phyloP scores from a whole-genome alignment of 2,329 filamentous ascomycete species.

The Ophiostoma montium region DNA sequence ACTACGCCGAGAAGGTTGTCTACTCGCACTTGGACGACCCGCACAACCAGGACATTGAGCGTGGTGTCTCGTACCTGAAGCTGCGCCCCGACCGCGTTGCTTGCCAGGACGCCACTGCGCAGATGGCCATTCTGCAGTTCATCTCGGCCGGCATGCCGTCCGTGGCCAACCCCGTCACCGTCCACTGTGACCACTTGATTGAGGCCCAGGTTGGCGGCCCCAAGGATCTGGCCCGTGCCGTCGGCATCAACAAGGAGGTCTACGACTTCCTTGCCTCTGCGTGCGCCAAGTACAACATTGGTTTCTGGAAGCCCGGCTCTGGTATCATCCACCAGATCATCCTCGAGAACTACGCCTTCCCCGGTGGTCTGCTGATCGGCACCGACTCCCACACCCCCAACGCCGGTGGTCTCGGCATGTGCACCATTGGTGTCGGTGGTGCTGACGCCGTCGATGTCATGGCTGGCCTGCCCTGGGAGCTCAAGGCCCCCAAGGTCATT shows the following conservation, averaged over 20 bases:
- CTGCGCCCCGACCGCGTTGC: slow-evolving; percentile 94
- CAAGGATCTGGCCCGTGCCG: slow-evolving; percentile 84
- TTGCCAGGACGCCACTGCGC: slow-evolving; percentile 97
- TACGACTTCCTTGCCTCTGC: slow-evolving; percentile 92
- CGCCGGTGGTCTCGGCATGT: slow-evolving; percentile 89
- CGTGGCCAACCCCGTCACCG: slow-evolving; percentile 86
- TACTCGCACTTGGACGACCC: slow-evolving; percentile 98
- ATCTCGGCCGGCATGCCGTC: slow-evolving; percentile 97
- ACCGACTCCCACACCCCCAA: slow-evolving; percentile 96
- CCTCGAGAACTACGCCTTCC: slow-evolving; percentile 98
- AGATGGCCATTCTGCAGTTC: slow-evolving; percentile 99
- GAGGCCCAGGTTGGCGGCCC: slow-evolving; percentile 87
- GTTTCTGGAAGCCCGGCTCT: slow-evolving; percentile 97
- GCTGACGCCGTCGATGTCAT: slow-evolving; percentile 98
- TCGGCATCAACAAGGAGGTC: slow-evolving; percentile 96
- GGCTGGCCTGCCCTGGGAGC: slow-evolving; percentile 92
- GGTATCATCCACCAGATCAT: slow-evolving; percentile 99
- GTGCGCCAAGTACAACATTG: slow-evolving; percentile 99
- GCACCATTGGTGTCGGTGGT: slow-evolving; percentile 87
- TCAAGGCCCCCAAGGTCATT: slow-evolving; percentile 95
- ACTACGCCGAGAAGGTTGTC: slow-evolving; percentile 94
- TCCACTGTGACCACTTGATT: slow-evolving; percentile 99
- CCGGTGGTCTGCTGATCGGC: slow-evolving; percentile 92
- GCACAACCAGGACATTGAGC: slow-evolving; percentile 89
- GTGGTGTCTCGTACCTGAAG: slow-evolving; percentile 90